Evolutionary conservation across 352 stramenopile genomes (phyloP).

Genomic region (Globisporangium solare): DNA sequence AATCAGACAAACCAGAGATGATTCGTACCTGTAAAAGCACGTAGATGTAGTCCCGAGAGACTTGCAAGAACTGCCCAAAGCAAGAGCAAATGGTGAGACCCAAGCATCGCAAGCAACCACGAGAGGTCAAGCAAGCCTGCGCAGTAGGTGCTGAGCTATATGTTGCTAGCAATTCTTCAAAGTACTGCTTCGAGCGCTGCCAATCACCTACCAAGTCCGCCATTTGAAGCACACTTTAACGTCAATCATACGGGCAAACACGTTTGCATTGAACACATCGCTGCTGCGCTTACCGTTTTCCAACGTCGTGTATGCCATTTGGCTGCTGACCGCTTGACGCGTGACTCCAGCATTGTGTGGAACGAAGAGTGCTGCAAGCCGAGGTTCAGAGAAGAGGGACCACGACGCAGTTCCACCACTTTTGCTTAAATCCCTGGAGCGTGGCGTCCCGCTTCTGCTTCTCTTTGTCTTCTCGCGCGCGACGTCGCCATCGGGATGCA

Average conservation of each 20-base stretch:
- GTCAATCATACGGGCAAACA: neutral
- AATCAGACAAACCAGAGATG: neutral
- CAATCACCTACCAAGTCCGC: slow-evolving; percentile 20
- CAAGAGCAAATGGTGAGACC: neutral
- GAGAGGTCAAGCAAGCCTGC: no score
- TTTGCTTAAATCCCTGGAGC: neutral
- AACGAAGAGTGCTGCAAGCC: slow-evolving; percentile 18
- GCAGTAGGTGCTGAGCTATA: neutral
- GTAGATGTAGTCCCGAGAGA: slow-evolving; percentile 44
- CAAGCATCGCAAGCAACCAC: no score
- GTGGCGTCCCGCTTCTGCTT: slow-evolving; percentile 2
- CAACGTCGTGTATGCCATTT: slow-evolving; percentile 37
- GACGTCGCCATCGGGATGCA: neutral
- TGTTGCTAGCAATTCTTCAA: slow-evolving; percentile 24
- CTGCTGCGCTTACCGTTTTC: slow-evolving; percentile 29
- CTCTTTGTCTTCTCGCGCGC: slow-evolving; percentile 14
- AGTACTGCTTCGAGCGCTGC: slow-evolving; percentile 33
- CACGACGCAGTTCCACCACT: neutral
- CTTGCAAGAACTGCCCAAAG: slow-evolving; percentile 7
- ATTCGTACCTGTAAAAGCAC: slow-evolving; percentile 48
- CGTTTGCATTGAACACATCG: neutral
- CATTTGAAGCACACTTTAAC: neutral
- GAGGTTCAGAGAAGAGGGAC: slow-evolving; percentile 18
- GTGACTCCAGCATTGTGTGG: slow-evolving; percentile 14
- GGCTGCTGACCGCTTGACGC: slow-evolving; percentile 17